These are phyloP conservation scores for Rhododendron ovatum DNA, from an alignment of 148 eudicot genomes.

Conservation along the genomic window DNA sequence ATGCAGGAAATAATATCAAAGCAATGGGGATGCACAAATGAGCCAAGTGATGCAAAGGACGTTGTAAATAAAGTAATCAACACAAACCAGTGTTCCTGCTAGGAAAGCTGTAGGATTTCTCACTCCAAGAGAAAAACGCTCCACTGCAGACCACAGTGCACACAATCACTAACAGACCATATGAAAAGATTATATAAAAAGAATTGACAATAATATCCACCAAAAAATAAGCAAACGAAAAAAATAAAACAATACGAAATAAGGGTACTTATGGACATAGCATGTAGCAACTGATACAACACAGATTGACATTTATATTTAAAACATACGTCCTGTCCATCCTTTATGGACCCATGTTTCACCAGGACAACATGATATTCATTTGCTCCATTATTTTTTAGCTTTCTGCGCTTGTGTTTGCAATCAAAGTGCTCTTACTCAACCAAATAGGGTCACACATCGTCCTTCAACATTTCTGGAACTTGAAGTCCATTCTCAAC, in stretches of 20 bases:
- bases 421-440: not conserved
- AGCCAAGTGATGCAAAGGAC: not conserved
- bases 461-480: not conserved
- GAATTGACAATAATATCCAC: not conserved
- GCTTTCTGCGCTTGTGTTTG: not conserved
- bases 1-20: not conserved
- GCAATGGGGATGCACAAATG: not conserved
- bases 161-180: slow-evolving; percentile 12
- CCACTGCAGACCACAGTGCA: slow-evolving; percentile 51
- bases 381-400: not conserved
- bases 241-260: not conserved
- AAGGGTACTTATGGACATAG: not conserved
- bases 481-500: not conserved
- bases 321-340: not conserved
- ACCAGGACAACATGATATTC: not conserved
- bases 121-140: slow-evolving; percentile 84
- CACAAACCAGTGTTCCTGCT: slow-evolving; percentile 85
- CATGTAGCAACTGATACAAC: not conserved
- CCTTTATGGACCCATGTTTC: not conserved
- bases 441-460: not conserved
- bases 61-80: not conserved
- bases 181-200: slow-evolving; percentile 1
- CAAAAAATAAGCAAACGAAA: not conserved
- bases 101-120: slow-evolving; percentile 92
- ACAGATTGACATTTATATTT: not conserved